phyloP scores from a whole-genome alignment of 2,329 filamentous ascomycete species.

The Fusarium clavum region DNA sequence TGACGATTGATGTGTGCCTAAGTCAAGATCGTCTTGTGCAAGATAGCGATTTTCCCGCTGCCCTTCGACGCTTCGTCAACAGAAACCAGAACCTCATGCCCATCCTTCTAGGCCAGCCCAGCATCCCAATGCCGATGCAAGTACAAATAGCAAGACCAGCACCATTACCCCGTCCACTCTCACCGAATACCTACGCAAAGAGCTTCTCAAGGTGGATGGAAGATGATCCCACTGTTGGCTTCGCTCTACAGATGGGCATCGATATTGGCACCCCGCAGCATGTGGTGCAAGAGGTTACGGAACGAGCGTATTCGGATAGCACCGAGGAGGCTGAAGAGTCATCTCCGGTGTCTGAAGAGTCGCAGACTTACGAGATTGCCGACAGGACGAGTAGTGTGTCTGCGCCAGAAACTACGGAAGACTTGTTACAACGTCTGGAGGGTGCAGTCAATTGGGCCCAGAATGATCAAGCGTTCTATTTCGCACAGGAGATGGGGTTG shows the following conservation, averaged over 20 bases:
- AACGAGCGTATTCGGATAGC: background rate
- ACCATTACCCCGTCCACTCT: conserved; percentile 15
- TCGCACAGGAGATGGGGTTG: conserved; percentile 21
- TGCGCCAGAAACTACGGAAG: background rate
- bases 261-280: background rate
- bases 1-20: conserved; percentile 36
- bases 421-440: conserved; percentile 8
- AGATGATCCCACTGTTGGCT: conserved; percentile 26
- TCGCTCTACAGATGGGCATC: conserved; percentile 37
- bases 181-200: conserved; percentile 10
- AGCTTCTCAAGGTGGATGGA: conserved; percentile 35
- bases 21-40: conserved; percentile 33
- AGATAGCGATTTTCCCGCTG: conserved; percentile 34
- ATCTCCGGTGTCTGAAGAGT: background rate
- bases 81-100: conserved; percentile 15
- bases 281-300: background rate
- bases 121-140: background rate
- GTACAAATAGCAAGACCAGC: background rate
- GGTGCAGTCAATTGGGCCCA: conserved; percentile 16
- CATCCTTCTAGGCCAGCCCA: conserved; percentile 12
- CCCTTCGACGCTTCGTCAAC: conserved; percentile 5
- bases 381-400: background rate
- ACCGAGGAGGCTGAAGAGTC: background rate
- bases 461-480: conserved; percentile 26
- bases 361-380: background rate